Base-by-base conservation (phyloP, 108 stramenopile genomes). In the Parietichytrium sp. region DNA sequence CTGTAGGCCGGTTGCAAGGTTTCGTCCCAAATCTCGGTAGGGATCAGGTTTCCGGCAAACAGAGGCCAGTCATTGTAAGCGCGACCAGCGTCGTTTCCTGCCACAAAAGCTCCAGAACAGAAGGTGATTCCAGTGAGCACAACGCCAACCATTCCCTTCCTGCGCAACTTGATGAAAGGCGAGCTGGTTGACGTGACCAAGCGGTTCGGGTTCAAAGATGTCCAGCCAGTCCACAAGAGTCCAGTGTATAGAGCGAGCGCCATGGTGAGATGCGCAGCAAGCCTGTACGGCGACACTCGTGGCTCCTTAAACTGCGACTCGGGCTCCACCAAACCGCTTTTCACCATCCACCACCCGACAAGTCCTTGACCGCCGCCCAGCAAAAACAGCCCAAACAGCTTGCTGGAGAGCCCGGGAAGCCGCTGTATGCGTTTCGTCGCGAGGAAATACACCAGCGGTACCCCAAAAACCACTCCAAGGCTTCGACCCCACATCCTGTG, bases 331-430 rank as follows among this genome's bases (percentile, higher is more conserved):
- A 99, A 85, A 16, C 99, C 99, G 25, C 91, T 92, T 89, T 95
- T 93, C 49, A 99, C 99, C 99, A 99, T 99, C 99, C 99, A 99
- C 99, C 99, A 99, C 25, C 99, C 99, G 18, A 99, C 95, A 52
- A 97, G 83, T 2, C 99, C 99, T 87, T 99, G 98, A 3, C 93
- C 92, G 8, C 96, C 97, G 25, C 99, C 99, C 91, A 99, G 93
- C 61, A 92, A 94, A 54, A 95, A 87, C 1, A 98, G 84, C 31
- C 89, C 89, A 4, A 91, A 91, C 79, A 96, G 89, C 29, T 92
- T 86, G 4, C 85, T 85, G 82, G 79, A 42, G 20, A 51, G 48
- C 20, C 29, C 26, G 4, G 83, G 79, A 30, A 52, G 27, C 12
- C 29, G 31, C 79, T 52, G 79, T n/a, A 80, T 53, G 7, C 47